Base-by-base conservation (phyloP, 2,329 filamentous ascomycete genomes). In the Fusarium longipes region DNA sequence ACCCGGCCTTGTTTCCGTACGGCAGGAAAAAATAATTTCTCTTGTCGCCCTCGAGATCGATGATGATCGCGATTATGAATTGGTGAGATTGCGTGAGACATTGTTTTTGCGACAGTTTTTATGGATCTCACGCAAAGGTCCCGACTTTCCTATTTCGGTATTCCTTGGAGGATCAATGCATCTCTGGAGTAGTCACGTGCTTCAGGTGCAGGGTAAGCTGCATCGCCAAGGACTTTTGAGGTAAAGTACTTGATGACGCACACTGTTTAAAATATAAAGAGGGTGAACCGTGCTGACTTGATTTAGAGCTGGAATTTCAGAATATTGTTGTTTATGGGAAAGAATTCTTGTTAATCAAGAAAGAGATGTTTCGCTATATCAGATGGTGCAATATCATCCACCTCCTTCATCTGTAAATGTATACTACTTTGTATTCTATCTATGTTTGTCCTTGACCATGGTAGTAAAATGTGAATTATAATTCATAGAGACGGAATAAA, bases 141-240 rank as follows among this genome's bases (percentile, higher is more conserved):
- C 36, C 25, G 25, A 57, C 57, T 51, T 69, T 33, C 65, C 65
- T 40, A 30, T 57, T 67, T 49, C 12, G 48, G 65, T 27, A 17
- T 22, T 33, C 36, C 6, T 35, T 32, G 4, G 36, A 29, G 47
- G n/a, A 36, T 32, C 30, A 43, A 43, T 14, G 5, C 10, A 43
- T 15, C 9, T 18, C 14, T 8, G n/a, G 3, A 20, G 7, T 9
- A 10, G 22, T 63, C 60, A 63, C 60, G 60, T 63, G 60, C 14
- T 2, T 1, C 0, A 7, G 3, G 8, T 68, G 3, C 15, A 52
- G 65, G 65, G 65, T 69, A 66, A 20, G 29, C 22, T 15, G 3
- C 4, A 22, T 9, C n/a, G 5, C 25, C 9, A 9, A 27, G 6
- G 25, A 27, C 6, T 6, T 27, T 27, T 9, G 25, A 6, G 25